These are phyloP conservation scores for Fusarium pilosicola DNA, from an alignment of 2,329 filamentous ascomycete species.

Conservation along the genomic window DNA sequence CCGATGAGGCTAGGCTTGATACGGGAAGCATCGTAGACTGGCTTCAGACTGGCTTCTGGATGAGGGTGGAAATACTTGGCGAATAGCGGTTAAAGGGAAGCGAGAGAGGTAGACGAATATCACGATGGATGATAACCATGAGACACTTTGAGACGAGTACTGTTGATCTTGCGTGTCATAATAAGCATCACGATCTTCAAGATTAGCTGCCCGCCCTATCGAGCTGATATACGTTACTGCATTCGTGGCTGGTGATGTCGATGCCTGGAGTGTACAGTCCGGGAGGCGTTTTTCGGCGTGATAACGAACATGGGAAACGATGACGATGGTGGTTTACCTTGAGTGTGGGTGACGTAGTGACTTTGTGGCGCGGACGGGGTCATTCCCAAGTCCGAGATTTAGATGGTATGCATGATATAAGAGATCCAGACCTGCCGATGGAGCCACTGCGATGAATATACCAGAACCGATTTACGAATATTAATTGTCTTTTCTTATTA, in stretches of 20 bases:
- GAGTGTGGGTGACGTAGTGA: slow-evolving; percentile 39
- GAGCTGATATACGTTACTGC: not conserved
- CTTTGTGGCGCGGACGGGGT: slow-evolving; percentile 33
- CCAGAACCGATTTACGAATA: not conserved
- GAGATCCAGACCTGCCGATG: slow-evolving; percentile 2
- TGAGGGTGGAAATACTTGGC: not conserved
- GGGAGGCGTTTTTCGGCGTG: slow-evolving; percentile 11
- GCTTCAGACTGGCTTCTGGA: too few relatives aligned
- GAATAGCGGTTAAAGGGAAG: not conserved
- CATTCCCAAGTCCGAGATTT: slow-evolving; percentile 14
- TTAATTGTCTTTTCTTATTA: not conserved
- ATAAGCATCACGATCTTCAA: not conserved
- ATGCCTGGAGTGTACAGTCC: slow-evolving; percentile 9
- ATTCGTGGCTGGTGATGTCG: slow-evolving; percentile 19
- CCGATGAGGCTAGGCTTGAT: slow-evolving; percentile 19
- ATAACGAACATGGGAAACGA: slow-evolving; percentile 11
- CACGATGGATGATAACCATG: not conserved
- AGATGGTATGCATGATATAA: slow-evolving; percentile 20
- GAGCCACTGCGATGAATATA: not conserved
- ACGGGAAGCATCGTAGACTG: slow-evolving; percentile 8
- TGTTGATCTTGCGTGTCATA: not conserved
- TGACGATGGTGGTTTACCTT: slow-evolving; percentile 30
- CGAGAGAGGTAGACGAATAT: not conserved
- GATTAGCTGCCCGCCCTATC: not conserved
- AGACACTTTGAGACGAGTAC: not conserved